These are phyloP conservation scores for Geum urbanum DNA, from an alignment of 306 rosid genomes.

Conservation along the genomic window DNA sequence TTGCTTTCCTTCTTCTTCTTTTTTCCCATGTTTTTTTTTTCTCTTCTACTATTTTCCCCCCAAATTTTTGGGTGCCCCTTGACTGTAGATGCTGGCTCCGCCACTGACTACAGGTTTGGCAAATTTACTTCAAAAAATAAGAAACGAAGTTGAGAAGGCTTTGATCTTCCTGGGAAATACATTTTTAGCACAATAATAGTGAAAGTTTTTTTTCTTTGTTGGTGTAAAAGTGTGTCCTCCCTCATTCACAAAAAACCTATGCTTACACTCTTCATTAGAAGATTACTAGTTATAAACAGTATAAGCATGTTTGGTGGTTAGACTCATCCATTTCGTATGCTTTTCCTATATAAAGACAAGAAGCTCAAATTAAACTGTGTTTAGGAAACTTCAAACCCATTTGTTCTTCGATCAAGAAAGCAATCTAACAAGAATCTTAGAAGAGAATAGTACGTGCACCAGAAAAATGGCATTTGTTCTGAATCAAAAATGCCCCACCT, in stretches of 20 bases:
- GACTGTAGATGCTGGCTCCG: too few species aligned
- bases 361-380: background rate
- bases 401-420: background rate
- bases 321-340: background rate
- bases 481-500: background rate
- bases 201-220: background rate
- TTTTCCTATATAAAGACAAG: background rate
- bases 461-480: background rate
- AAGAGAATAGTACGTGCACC: background rate
- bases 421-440: background rate
- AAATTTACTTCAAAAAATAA: too few species aligned
- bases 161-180: too few species aligned
- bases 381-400: background rate
- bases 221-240: background rate
- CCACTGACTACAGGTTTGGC: too few species aligned
- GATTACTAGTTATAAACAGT: background rate
- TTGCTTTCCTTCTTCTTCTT: too few species aligned
- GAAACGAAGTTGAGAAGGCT: too few species aligned
- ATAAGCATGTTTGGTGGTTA: background rate
- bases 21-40: too few species aligned
- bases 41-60: too few species aligned
- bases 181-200: background rate
- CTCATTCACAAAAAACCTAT: too few species aligned
- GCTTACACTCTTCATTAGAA: background rate
- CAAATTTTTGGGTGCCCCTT: too few species aligned